Evolutionary conservation across 2,329 filamentous ascomycete genomes (phyloP), one percentile per base, ranked within the genome.

Genomic region (Claviceps pazoutovae): DNA sequence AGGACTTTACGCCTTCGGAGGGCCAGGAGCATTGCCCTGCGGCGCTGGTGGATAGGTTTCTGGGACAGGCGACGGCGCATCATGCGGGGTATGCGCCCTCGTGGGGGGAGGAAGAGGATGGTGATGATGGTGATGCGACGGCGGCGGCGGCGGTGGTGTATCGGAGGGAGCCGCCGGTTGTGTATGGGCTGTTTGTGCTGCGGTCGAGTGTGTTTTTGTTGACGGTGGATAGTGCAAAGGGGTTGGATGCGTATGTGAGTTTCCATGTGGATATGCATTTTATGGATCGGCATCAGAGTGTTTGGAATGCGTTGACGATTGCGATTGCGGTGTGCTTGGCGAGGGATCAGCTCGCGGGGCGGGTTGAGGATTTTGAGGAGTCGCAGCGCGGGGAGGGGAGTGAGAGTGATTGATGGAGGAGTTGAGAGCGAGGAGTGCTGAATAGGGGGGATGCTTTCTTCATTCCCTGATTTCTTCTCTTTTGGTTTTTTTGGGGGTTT

Each of bases 231-330:
- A 63, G 71, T 0, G 59, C 67, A 19, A 66, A 66, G 48, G 66
- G 61, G 3, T 58, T 64, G 2, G 46, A 60, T 4, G 64, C 63
- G n/a, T 64, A 66, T 49, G 63, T 72, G 36, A 72, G 68, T 55
- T 72, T 67, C 50, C 71, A 72, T 46, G 64, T 71, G n/a, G 66
- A 70, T 46, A 59, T 66, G 21, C 61, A 70, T 46, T 71, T 73
- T 45, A 60, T 62, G 49, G 64, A 71, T 44, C 59, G 59, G 11
- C 59, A 64, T 17, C 69, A 72, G 56, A 66, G 68, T 50, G 63
- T 73, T 21, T 73, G 71, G 71, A 72, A 73, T 55, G 71, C 68
- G 2, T 56, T 73, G 39, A 72, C 71, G 4, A 51, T 71, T 9
- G 71, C 68, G 8, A 62, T 70, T 21, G 64, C 64, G 11, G 63